These are phyloP conservation scores for Euphorbia corollata DNA, from an alignment of 441 rosid genomes.

Conservation along the genomic window DNA sequence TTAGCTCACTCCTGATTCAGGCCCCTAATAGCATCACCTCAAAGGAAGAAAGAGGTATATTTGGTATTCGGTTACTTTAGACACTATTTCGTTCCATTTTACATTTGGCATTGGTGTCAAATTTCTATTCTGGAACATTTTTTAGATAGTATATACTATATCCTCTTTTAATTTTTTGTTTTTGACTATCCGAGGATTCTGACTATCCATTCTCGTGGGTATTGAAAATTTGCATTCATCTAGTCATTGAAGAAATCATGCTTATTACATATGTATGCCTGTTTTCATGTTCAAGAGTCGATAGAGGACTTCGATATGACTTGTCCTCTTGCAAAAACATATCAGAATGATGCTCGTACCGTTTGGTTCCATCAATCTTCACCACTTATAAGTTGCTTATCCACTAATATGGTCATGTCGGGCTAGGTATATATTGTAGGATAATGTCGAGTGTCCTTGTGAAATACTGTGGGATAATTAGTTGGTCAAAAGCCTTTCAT, in stretches of 20 bases:
- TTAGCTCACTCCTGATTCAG: constrained; percentile 75
- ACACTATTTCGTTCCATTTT: background rate
- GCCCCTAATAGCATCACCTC: constrained; percentile 53
- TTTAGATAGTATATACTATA: background rate
- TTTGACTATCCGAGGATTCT: background rate
- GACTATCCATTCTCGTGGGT: background rate
- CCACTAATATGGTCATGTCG: background rate
- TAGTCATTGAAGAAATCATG: background rate
- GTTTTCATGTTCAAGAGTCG: background rate
- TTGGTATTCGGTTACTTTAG: constrained; percentile 3
- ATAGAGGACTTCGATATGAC: background rate
- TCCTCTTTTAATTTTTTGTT: background rate
- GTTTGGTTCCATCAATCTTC: background rate
- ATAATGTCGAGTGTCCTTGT: background rate
- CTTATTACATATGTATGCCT: background rate
- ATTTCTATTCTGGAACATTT: background rate
- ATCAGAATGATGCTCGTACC: background rate
- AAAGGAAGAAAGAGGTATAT: constrained; percentile 82
- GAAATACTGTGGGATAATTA: background rate
- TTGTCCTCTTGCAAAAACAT: background rate
- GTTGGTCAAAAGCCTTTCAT: background rate
- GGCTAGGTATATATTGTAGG: background rate
- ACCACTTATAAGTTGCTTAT: background rate
- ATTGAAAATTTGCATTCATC: background rate
- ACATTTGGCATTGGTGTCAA: background rate